Base-by-base conservation (phyloP, 2,329 filamentous ascomycete genomes). In the Zymoseptoria ardabiliae region DNA sequence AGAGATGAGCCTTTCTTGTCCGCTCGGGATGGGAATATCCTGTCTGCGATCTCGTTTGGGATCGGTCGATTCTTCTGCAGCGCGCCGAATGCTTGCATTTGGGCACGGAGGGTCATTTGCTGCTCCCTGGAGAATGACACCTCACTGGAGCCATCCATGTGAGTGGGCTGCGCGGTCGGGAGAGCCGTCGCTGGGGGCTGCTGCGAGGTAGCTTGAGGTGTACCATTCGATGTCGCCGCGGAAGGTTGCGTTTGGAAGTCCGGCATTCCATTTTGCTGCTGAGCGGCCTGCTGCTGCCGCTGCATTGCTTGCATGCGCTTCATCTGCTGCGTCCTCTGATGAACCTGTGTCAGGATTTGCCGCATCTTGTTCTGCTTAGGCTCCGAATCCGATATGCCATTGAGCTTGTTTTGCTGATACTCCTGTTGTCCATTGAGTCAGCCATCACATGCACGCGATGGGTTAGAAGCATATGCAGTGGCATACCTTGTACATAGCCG, bases 81-180 rank as follows among this genome's bases (percentile, higher is more conserved):
- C 65, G 91, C 82, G 75, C 95, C 95, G 76, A 97, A 97, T 0
- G 93, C 92, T 67, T 88, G 82, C 55, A 97, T 96, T 73, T 99
- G 94, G 65, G 89, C 87, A 61, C 90, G 83, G 9, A 99, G 78
- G 50, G 90, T 84, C 22, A 82, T 81, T 52, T 96, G 78, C 72
- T 99, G 94, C 58, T 94, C 89, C 22, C 83, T 82, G 11, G 86
- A 87, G 72, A 96, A 65, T 8, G 58, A 51, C 21, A 57, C 55
- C n/a, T 69, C 66, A 19, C 48, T 56, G 10, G 60, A 30, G 45
- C 61, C 60, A 53, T 69, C 66, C 52, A 52, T 51, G 30, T 66
- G 65, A 7, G 54, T 45, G 20, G 65, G 58, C 67, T 64, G 65
- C 69, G 48, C 54, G 51, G 45, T 57, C 30, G 60, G 6, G 48